Percentiles rank a stretch among this genome's conserved stretches.
Evolutionary conservation across 495 filamentous ascomycete species (phyloP).

Genomic region (Hypoxylon trugodes): DNA sequence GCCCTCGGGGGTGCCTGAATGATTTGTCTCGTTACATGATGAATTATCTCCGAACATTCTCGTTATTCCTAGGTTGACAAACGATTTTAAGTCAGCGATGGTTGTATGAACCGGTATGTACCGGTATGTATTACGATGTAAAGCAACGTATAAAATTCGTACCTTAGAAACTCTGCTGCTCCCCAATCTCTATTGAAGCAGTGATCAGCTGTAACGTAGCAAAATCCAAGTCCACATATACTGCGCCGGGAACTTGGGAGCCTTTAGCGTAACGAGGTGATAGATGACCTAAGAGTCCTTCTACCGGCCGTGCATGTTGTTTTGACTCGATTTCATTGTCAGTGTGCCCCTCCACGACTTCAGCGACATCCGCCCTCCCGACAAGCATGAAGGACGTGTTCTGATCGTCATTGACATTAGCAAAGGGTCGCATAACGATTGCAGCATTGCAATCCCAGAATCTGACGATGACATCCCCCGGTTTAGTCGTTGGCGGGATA

Average conservation of each 20-base stretch:
- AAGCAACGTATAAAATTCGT: too few species aligned
- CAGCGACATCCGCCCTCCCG: constrained; percentile 29
- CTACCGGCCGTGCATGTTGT: background rate
- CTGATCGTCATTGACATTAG: background rate
- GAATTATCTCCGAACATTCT: too few species aligned
- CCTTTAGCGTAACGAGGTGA: background rate
- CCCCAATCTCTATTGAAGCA: constrained; percentile 2
- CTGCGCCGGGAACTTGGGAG: background rate
- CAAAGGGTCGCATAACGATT: constrained; percentile 26
- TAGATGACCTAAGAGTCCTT: background rate
- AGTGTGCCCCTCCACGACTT: background rate
- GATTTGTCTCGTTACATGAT: background rate
- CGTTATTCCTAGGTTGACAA: too few species aligned
- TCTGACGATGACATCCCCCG: constrained; percentile 36
- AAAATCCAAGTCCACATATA: constrained; percentile 21
- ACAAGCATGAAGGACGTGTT: constrained; percentile 15
- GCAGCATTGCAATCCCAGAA: constrained; percentile 40
- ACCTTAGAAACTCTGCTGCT: too few species aligned
- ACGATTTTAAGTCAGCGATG: too few species aligned
- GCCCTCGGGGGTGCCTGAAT: background rate
- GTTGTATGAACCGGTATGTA: too few species aligned
- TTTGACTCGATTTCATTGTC: background rate
- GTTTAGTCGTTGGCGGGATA: constrained; percentile 24
- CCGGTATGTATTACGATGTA: too few species aligned
- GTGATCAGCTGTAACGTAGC: constrained; percentile 16